Percentiles rank a stretch among this genome's conserved stretches.
Conservation (phyloP, 371 early-diverging fungal genomes). For the Apophysomyces elegans region DNA sequence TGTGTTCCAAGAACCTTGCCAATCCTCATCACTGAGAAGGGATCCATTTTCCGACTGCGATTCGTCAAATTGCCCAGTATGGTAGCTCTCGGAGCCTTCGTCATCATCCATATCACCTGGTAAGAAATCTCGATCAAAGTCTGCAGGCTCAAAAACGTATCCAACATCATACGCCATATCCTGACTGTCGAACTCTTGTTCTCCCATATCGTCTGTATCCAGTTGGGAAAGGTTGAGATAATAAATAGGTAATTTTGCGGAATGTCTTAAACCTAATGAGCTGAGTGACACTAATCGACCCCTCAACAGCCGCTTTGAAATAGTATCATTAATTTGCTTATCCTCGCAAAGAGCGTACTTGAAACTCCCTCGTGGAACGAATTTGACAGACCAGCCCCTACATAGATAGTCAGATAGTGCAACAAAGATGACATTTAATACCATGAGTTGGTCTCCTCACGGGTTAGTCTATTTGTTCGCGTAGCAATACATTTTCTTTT, state of each 20-base stretch:
- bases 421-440: conserved; percentile 12
- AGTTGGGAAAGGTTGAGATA: conserved; percentile 23
- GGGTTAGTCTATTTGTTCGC: conserved; percentile 14
- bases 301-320: conserved; percentile 18
- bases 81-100: no score
- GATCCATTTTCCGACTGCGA: no score
- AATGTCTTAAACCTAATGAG: conserved; percentile 35
- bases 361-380: conserved; percentile 36
- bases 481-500: conserved; percentile 26
- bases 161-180: conserved; percentile 18
- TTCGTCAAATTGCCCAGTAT: no score
- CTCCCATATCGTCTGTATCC: conserved; percentile 3
- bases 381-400: conserved; percentile 57
- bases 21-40: no score
- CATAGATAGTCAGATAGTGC: background rate
- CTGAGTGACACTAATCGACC: conserved; percentile 25
- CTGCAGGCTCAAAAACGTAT: background rate
- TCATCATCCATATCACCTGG: background rate
- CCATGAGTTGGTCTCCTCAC: conserved; percentile 27
- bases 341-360: conserved; percentile 31
- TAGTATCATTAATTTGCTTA: conserved; percentile 19
- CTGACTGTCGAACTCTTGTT: conserved; percentile 20
- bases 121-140: background rate
- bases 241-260: conserved; percentile 36
- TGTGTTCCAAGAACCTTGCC: no score